Conservation (phyloP, 75 land plant species). For the Pinus albicaulis region DNA sequence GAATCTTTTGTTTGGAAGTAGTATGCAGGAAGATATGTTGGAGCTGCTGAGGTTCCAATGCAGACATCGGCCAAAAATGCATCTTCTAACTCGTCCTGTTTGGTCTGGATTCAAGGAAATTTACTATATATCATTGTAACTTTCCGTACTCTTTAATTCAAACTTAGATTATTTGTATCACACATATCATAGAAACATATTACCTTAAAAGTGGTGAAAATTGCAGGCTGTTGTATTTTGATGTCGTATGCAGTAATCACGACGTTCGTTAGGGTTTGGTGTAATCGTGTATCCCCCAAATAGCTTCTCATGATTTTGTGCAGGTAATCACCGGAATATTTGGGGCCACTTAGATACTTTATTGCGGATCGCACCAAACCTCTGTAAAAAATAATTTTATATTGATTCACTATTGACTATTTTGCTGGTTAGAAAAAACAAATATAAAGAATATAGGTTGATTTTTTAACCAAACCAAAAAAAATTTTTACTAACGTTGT, state of each 20-base stretch:
- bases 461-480: too few relatives aligned
- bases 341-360: constrained; percentile 24
- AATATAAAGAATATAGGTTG: background rate
- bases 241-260: constrained; percentile 55
- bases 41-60: constrained; percentile 61
- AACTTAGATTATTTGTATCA: background rate
- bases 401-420: background rate
- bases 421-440: too few relatives aligned
- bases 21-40: constrained; percentile 44
- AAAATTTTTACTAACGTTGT: too few relatives aligned
- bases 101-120: background rate
- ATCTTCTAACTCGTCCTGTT: background rate
- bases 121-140: background rate
- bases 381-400: background rate
- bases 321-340: constrained; percentile 45
- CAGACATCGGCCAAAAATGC: constrained; percentile 22
- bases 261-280: constrained; percentile 35
- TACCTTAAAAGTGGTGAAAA: constrained; percentile 39
- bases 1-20: constrained; percentile 19
- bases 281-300: constrained; percentile 19
- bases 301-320: background rate
- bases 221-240: constrained; percentile 41
- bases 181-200: background rate
- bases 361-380: too few relatives aligned
- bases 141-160: background rate